A percentile compares a stretch with the other conserved stretches of the same genome.
These are phyloP conservation scores for Alnus glutinosa DNA, from an alignment of 306 rosid genomes.

Conservation along the genomic window DNA sequence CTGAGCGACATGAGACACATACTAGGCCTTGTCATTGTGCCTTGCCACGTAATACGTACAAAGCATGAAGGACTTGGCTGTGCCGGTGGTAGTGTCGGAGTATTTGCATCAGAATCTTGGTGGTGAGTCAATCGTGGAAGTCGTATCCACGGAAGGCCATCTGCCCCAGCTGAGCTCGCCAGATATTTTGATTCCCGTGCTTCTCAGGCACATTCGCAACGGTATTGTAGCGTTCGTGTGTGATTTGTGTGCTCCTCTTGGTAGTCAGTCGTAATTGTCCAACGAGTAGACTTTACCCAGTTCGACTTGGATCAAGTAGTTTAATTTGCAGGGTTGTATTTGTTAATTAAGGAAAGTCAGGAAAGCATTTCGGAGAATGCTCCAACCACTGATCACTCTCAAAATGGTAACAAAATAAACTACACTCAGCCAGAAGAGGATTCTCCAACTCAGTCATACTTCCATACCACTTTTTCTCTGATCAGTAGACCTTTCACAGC, in stretches of 20 bases:
- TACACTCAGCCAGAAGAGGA: too few species aligned
- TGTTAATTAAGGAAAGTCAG: too few species aligned
- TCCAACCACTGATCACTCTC: too few species aligned
- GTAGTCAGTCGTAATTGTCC: neutral
- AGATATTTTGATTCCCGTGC: conserved; percentile 40
- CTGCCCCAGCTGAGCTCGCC: conserved; percentile 54
- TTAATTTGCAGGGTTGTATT: too few species aligned
- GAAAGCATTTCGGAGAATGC: too few species aligned
- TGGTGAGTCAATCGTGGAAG: conserved; percentile 43
- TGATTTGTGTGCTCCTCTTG: neutral
- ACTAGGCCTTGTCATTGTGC: conserved; percentile 26
- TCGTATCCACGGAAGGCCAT: conserved; percentile 52
- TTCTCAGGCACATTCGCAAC: conserved; percentile 41
- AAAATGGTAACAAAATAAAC: too few species aligned
- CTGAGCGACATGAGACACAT: conserved; percentile 42
- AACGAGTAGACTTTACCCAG: too few species aligned
- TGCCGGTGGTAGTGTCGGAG: conserved; percentile 46
- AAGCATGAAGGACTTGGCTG: conserved; percentile 50
- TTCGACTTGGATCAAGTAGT: too few species aligned
- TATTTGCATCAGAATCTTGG: conserved; percentile 44
- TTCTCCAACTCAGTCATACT: too few species aligned
- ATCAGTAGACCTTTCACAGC: too few species aligned
- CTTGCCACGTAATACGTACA: conserved; percentile 50
- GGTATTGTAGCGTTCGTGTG: conserved; percentile 22
- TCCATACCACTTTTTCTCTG: too few species aligned